Percentiles rank a stretch among this genome's conserved stretches.
These are phyloP conservation scores for Vararia minispora DNA, from an alignment of 768 basidiomycete species.

Conservation along the genomic window DNA sequence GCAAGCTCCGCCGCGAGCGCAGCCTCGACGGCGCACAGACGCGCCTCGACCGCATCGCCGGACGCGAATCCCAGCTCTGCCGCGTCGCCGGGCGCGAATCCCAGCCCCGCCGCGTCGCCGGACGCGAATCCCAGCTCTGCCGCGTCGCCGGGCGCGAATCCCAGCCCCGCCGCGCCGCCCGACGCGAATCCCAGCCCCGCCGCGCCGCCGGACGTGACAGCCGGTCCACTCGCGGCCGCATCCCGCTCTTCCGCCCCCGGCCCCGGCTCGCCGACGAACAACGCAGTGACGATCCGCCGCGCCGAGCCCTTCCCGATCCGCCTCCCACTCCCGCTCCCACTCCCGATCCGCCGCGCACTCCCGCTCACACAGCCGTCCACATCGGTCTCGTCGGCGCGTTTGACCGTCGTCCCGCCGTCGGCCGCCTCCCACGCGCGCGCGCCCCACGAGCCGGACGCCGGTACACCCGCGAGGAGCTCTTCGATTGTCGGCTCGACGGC, in stretches of 20 bases:
- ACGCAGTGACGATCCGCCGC: slow-evolving; percentile 20
- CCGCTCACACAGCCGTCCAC: slow-evolving; percentile 13
- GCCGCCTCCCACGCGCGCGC: slow-evolving; percentile 28
- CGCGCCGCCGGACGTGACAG: neutral
- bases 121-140: neutral
- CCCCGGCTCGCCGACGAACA: slow-evolving; percentile 16
- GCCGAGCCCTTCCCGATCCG: slow-evolving; percentile 12
- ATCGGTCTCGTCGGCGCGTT: slow-evolving; percentile 16
- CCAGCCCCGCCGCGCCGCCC: neutral
- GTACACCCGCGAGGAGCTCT: slow-evolving; percentile 18
- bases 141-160: neutral
- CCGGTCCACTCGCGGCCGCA: neutral
- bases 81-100: neutral
- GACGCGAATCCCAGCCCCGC: neutral
- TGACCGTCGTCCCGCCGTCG: slow-evolving; percentile 24
- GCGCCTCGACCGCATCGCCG: slow-evolving; percentile 1
- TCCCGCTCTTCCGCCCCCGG: slow-evolving; percentile 1
- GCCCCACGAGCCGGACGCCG: slow-evolving; percentile 19
- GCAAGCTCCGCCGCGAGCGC: slow-evolving; percentile 16
- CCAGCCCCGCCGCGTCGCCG: slow-evolving; percentile 1
- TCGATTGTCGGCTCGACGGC: slow-evolving; percentile 25
- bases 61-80: neutral
- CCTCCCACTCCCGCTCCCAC: slow-evolving; percentile 11
- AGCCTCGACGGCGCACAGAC: slow-evolving; percentile 8
- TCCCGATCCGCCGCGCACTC: slow-evolving; percentile 8